Conservation (phyloP, 768 basidiomycete species). For the Macrolepiota dolichaula region DNA sequence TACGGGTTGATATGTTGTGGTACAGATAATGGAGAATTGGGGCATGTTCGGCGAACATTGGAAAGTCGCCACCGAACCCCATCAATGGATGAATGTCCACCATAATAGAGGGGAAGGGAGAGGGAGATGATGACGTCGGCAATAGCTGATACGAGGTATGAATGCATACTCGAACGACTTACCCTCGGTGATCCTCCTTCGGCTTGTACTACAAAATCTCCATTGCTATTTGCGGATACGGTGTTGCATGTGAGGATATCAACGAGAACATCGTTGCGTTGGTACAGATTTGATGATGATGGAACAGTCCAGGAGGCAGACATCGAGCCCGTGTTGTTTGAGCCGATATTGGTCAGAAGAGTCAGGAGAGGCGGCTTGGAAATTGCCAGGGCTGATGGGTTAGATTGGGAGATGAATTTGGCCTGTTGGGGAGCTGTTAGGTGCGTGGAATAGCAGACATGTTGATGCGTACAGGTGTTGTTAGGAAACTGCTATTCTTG, state of each 20-base stretch:
- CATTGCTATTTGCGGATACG: constrained; percentile 33
- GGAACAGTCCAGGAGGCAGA: constrained; percentile 37
- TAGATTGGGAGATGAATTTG: constrained; percentile 37
- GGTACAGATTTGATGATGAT: constrained; percentile 30
- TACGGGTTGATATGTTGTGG: neutral
- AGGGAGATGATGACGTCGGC: constrained; percentile 1
- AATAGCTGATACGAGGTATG: neutral
- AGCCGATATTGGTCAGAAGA: constrained; percentile 55
- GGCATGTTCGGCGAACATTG: neutral
- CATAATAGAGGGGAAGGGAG: no score
- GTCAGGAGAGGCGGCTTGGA: constrained; percentile 56
- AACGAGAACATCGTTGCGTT: constrained; percentile 38
- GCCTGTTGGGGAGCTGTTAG: constrained; percentile 26
- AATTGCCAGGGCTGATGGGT: constrained; percentile 39
- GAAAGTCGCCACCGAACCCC: neutral
- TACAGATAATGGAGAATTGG: neutral
- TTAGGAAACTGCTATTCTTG: constrained; percentile 40
- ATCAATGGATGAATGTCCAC: neutral
- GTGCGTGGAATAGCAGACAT: neutral
- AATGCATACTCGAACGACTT: constrained; percentile 8
- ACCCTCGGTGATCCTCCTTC: constrained; percentile 44
- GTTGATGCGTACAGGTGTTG: constrained; percentile 35
- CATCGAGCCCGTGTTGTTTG: constrained; percentile 18
- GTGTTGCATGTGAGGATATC: constrained; percentile 50
- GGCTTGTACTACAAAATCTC: constrained; percentile 36